Evolutionary conservation across 1,139 yeast species (phyloP).

Genomic region (Martiniozyma asiatica): DNA sequence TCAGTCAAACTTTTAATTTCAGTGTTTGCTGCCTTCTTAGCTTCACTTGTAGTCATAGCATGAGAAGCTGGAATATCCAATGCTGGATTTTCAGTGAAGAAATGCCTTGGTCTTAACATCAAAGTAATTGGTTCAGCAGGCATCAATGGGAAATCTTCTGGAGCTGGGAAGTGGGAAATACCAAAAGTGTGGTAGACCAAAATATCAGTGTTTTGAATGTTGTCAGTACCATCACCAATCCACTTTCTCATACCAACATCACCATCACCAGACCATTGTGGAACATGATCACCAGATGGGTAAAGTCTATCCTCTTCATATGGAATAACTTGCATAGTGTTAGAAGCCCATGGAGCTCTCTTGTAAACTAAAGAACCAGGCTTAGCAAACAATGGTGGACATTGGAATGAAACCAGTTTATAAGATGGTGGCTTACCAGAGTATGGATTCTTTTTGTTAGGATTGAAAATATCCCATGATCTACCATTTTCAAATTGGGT

Average conservation of each 20-base stretch:
- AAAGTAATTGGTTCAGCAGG: conserved; percentile 73
- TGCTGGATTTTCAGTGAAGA: conserved; percentile 66
- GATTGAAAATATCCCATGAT: conserved; percentile 74
- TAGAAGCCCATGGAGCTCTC: conserved; percentile 74
- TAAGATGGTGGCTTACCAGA: conserved; percentile 68
- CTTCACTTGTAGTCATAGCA: conserved; percentile 51
- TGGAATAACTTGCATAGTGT: conserved; percentile 58
- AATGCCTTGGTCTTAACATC: conserved; percentile 66
- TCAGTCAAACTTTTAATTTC: conserved; percentile 47
- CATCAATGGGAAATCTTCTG: conserved; percentile 85
- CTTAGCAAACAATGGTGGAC: conserved; percentile 62
- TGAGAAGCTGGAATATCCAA: conserved; percentile 64
- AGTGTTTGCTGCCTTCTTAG: conserved; percentile 25
- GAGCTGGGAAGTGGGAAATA: conserved; percentile 76
- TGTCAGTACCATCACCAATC: conserved; percentile 56
- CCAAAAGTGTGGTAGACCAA: conserved; percentile 74
- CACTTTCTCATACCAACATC: conserved; percentile 58
- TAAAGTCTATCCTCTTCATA: conserved; percentile 56
- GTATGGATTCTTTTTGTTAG: conserved; percentile 49
- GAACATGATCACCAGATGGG: conserved; percentile 73
- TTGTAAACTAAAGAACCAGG: conserved; percentile 64
- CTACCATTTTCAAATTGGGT: conserved; percentile 56
- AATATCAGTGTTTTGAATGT: conserved; percentile 56
- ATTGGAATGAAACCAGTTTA: conserved; percentile 67
- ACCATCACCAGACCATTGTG: conserved; percentile 73